Evolutionary conservation across 495 filamentous ascomycete genomes (phyloP).

Genomic region (Penicillium mononematosum): DNA sequence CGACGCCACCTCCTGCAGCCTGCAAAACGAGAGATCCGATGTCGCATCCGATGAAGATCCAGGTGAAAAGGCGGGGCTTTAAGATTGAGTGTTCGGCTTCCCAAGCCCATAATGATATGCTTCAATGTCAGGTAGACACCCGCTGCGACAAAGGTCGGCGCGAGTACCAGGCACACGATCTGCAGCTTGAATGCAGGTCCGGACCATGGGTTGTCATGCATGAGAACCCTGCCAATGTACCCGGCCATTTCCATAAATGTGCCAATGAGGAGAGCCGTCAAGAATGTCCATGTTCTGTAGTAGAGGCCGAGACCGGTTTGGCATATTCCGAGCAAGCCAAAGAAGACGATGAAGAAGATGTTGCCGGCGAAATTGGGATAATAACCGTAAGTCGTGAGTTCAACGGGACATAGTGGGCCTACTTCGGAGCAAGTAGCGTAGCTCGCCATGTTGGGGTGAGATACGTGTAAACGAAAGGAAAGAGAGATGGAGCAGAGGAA

Average conservation of each 20-base stretch:
- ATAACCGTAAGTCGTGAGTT: slow-evolving; percentile 65
- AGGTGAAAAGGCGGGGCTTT: slow-evolving; percentile 60
- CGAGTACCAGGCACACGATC: slow-evolving; percentile 65
- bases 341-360: slow-evolving; percentile 58
- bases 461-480: neutral
- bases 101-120: slow-evolving; percentile 57
- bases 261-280: slow-evolving; percentile 51
- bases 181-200: slow-evolving; percentile 61
- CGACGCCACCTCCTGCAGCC: slow-evolving; percentile 62
- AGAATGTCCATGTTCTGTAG: slow-evolving; percentile 63
- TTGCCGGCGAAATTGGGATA: slow-evolving; percentile 62
- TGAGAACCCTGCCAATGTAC: slow-evolving; percentile 60
- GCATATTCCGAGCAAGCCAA: slow-evolving; percentile 46
- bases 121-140: slow-evolving; percentile 69
- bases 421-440: slow-evolving; percentile 48
- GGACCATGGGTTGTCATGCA: slow-evolving; percentile 62
- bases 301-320: slow-evolving; percentile 52
- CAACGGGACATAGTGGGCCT: slow-evolving; percentile 52
- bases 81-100: slow-evolving; percentile 53
- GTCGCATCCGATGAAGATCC: slow-evolving; percentile 67
- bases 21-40: slow-evolving; percentile 62
- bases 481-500: neutral
- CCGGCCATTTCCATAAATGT: slow-evolving; percentile 50
- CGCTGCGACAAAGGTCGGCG: slow-evolving; percentile 63
- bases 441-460: slow-evolving; percentile 23